Base-by-base conservation (phyloP, 768 basidiomycete genomes). In the Phylloporus rhodoxanthus region DNA sequence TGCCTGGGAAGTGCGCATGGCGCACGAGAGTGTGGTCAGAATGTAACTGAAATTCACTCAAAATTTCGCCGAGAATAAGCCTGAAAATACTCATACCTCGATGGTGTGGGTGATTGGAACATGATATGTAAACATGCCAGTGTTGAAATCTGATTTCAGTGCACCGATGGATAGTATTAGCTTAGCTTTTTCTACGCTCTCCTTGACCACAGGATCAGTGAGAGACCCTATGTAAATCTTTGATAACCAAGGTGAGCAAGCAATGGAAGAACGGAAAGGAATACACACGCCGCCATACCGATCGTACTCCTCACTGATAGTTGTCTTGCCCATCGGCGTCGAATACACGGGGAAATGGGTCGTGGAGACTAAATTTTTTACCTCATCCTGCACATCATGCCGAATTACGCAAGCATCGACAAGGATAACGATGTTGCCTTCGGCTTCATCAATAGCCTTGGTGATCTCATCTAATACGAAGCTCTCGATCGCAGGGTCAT, bases 91-190 rank as follows among this genome's bases (percentile, higher is more conserved):
- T 57, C 32, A 13, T 55, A 85, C 86, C 74, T 88, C 88, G 53
- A 90, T 71, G 13, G 79, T 81, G 34, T 73, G 74, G 10, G 67
- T 64, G 0, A 72, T 72, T 5, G 84, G 80, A 40, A 85, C 82
- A 43, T 77, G 78, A 59, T 87, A 90, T 0, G 85, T 85, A 67
- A 91, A 92, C 65, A 85, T 86, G 28, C 90, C 91, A 1, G 87
- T 89, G 67, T 94, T 94, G 73, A 90, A 91, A 65, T 94, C 91
- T 40, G 78, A 81, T 62, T 78, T 80, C 43, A 89, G 70, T 1
- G 71, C 51, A 4, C 89, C 88, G 50, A 94, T 71, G 11, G 85
- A 86, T 11, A 94, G 61, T 44, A 90, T 81, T 37, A 93, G 71
- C 55, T 84, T 86, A 4, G 89, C 82, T 2, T 63, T 71, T 67